Evolutionary conservation across 345 rosid genomes (phyloP).

Genomic region (Arabidopsis arenosa): DNA sequence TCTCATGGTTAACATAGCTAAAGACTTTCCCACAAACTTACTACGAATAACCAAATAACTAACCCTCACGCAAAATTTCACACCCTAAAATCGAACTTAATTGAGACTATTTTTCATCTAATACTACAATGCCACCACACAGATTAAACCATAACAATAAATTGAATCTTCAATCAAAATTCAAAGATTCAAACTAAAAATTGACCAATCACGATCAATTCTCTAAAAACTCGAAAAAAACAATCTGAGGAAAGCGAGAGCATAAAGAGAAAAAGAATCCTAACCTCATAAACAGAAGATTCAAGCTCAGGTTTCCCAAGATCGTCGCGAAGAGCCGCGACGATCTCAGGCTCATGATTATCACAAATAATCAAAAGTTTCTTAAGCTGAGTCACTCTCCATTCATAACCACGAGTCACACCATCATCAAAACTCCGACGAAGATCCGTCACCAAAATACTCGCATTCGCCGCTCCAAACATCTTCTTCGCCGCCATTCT

Average conservation of each 20-base stretch:
- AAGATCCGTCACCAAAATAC: slow-evolving; percentile 55
- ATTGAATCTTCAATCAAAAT: background rate
- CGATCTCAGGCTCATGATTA: slow-evolving; percentile 70
- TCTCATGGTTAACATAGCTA: too few species aligned
- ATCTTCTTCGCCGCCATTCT: slow-evolving; percentile 48
- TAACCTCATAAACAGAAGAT: slow-evolving; percentile 75
- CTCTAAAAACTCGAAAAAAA: background rate
- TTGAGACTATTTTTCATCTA: background rate
- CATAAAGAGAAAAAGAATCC: background rate
- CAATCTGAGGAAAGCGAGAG: background rate
- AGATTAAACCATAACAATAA: background rate
- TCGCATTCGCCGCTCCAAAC: slow-evolving; percentile 64
- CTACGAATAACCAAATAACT: background rate
- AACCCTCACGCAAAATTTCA: background rate
- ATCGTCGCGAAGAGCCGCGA: slow-evolving; percentile 73
- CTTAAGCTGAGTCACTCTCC: slow-evolving; percentile 80
- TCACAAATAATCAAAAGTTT: slow-evolving; percentile 57
- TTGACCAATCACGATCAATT: background rate
- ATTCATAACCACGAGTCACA: slow-evolving; percentile 68
- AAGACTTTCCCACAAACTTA: background rate
- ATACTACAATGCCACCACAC: background rate
- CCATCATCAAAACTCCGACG: slow-evolving; percentile 59
- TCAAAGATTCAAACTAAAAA: background rate
- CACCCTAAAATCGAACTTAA: background rate
- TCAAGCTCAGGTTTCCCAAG: slow-evolving; percentile 83